Percentiles rank a stretch among this genome's conserved stretches.
Conservation (phyloP, 1,139 yeast species). For the Waltiozyma sp. region DNA sequence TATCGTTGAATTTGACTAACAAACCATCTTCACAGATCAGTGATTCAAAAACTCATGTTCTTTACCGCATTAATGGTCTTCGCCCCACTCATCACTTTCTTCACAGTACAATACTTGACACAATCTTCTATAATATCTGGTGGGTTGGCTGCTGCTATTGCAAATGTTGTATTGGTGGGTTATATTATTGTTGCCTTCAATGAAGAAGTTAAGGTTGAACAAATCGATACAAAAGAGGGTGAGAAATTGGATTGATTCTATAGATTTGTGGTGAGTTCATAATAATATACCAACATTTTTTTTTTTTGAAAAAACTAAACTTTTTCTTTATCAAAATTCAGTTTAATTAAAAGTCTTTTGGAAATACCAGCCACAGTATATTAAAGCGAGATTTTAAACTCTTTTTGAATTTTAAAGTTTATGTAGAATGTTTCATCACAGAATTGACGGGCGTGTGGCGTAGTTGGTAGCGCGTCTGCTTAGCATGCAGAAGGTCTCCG, state of each 20-base stretch:
- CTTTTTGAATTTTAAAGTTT: too few relatives aligned
- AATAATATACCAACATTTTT: too few relatives aligned
- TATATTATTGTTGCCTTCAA: constrained; percentile 80
- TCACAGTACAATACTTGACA: constrained; percentile 41
- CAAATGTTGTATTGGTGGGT: constrained; percentile 77
- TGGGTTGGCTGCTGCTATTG: constrained; percentile 79
- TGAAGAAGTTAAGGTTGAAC: constrained; percentile 46
- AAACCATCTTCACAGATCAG: constrained; percentile 16
- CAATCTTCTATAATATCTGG: constrained; percentile 67
- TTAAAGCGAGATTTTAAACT: too few relatives aligned
- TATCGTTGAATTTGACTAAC: too few relatives aligned
- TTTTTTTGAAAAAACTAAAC: too few relatives aligned
- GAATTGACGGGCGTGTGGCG: constrained; percentile 67
- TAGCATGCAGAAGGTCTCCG: constrained; percentile 87
- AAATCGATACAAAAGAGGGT: constrained; percentile 25
- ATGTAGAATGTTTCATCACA: too few relatives aligned
- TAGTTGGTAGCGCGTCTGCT: constrained; percentile 90
- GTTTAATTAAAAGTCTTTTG: too few relatives aligned
- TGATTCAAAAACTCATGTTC: constrained; percentile 54
- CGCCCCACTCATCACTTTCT: constrained; percentile 68
- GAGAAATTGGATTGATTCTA: constrained; percentile 22
- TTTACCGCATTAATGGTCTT: constrained; percentile 86
- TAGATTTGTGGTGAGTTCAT: background rate
- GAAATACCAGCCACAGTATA: too few relatives aligned
- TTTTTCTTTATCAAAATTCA: too few relatives aligned